Conservation (phyloP, 139 green algal species). For the Tetradesmus obliquus region DNA sequence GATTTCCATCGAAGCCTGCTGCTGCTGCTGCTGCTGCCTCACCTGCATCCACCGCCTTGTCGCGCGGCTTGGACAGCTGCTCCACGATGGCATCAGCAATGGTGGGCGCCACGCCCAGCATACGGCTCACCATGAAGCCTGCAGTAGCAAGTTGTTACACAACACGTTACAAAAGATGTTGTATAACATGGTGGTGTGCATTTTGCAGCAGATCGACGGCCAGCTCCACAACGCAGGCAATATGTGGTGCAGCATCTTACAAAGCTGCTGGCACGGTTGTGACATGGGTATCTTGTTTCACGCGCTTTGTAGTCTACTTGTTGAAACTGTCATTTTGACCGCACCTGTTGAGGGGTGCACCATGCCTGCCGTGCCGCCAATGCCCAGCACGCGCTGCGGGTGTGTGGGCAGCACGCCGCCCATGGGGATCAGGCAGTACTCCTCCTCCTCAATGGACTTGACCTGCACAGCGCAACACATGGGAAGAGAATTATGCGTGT, state of each 20-base stretch:
- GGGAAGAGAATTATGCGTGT: neutral
- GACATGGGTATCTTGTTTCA: no score
- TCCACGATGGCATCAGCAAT: constrained; percentile 89
- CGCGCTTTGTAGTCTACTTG: neutral
- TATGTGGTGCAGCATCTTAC: no score
- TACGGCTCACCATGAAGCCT: constrained; percentile 96
- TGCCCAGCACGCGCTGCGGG: constrained; percentile 95
- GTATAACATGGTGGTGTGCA: neutral
- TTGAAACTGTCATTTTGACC: no score
- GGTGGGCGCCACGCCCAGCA: constrained; percentile 85
- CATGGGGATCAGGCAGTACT: constrained; percentile 99
- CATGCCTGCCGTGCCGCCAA: constrained; percentile 96
- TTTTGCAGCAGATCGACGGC: neutral
- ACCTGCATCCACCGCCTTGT: constrained; percentile 62
- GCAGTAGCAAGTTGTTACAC: neutral
- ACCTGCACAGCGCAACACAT: constrained; percentile 66
- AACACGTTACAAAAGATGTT: neutral
- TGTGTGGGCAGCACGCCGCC: constrained; percentile 93
- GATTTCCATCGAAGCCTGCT: no score
- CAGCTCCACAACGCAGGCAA: neutral
- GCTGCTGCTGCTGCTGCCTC: neutral
- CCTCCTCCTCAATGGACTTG: constrained; percentile 91
- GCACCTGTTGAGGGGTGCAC: constrained; percentile 90
- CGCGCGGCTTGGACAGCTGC: constrained; percentile 64
- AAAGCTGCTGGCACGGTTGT: no score